Conservation (phyloP, 176 grass and related monocot species). For the Musa troglodytarum region DNA sequence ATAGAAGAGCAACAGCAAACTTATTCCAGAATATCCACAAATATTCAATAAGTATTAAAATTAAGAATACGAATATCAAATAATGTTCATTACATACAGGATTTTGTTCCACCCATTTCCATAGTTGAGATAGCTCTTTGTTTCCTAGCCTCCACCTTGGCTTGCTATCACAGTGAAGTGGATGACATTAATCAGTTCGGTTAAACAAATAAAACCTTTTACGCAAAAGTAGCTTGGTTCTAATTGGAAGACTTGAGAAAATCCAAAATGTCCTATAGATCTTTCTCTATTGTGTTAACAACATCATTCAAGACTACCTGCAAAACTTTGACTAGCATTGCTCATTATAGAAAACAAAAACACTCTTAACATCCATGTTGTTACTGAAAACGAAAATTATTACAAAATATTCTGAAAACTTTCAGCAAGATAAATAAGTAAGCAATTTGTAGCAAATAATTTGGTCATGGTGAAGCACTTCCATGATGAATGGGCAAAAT, state of each 20-base stretch:
- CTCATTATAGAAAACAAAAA: too few relatives aligned
- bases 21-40: neutral
- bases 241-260: neutral
- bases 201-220: neutral
- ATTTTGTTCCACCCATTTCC: slow-evolving; percentile 97
- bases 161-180: slow-evolving; percentile 43
- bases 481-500: neutral
- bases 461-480: neutral
- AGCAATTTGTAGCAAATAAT: neutral
- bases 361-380: too few relatives aligned
- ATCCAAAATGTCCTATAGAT: neutral
- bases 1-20: neutral
- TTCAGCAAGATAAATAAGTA: too few relatives aligned
- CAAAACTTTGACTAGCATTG: neutral
- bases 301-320: neutral
- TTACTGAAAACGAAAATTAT: too few relatives aligned
- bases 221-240: neutral
- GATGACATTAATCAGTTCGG: slow-evolving; percentile 1
- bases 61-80: slow-evolving; percentile 11
- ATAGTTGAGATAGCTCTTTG: slow-evolving; percentile 85
- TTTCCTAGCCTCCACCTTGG: slow-evolving; percentile 81
- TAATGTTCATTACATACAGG: slow-evolving; percentile 44
- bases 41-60: neutral
- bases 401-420: too few relatives aligned
- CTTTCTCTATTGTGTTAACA: neutral